Evolutionary conservation across 2,329 filamentous ascomycete species (phyloP).

Genomic region (Alternaria metachromatica): DNA sequence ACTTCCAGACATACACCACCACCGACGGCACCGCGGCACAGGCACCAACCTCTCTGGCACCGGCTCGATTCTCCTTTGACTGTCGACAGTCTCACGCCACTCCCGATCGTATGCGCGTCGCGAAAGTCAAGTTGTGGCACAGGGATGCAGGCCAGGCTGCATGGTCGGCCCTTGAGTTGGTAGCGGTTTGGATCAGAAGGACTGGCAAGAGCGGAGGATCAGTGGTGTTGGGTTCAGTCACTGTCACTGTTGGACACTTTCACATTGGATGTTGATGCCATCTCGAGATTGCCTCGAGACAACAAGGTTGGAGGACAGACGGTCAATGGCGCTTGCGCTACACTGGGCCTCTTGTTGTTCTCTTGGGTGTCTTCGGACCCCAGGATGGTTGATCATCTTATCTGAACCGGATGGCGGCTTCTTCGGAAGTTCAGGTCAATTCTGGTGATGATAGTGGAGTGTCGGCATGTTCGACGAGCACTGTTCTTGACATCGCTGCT

Average conservation of each 20-base stretch:
- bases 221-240: neutral
- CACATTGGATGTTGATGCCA: neutral
- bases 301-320: slow-evolving; percentile 17
- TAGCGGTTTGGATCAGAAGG: slow-evolving; percentile 9
- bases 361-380: neutral
- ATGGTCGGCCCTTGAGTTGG: slow-evolving; percentile 3
- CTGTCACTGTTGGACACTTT: neutral
- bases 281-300: neutral
- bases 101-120: neutral
- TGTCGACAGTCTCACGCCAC: slow-evolving; percentile 1
- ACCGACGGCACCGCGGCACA: neutral
- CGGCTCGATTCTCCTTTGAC: neutral
- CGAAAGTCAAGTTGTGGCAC: neutral
- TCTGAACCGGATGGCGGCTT: neutral
- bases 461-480: neutral
- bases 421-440: neutral
- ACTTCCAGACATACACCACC: neutral
- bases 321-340: slow-evolving; percentile 11
- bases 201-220: slow-evolving; percentile 1
- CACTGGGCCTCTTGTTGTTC: slow-evolving; percentile 12
- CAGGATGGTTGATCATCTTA: neutral
- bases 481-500: neutral
- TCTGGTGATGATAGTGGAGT: neutral
- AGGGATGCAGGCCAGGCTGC: slow-evolving; percentile 4
- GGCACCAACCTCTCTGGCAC: neutral